Conservation (phyloP, 805 yeast species). For the Cyberlindnera subsufficiens region DNA sequence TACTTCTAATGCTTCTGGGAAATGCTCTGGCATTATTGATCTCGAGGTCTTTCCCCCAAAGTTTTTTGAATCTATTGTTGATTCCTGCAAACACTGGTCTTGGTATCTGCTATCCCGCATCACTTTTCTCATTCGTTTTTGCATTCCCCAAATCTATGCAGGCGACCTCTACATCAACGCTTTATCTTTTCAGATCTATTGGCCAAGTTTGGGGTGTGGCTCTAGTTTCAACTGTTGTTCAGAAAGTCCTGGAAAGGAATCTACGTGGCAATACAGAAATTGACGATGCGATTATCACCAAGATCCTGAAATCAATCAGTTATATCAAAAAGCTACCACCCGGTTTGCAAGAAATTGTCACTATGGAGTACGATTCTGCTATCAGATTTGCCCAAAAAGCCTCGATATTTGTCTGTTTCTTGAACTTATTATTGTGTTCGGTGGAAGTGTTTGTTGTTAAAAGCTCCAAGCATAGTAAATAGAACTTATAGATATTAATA, state of each 20-base stretch:
- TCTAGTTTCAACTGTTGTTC: slow-evolving; percentile 21
- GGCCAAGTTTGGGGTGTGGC: slow-evolving; percentile 62
- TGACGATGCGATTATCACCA: slow-evolving; percentile 4
- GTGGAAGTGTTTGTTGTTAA: slow-evolving; percentile 1
- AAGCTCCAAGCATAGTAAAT: not conserved
- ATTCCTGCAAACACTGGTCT: slow-evolving; percentile 44
- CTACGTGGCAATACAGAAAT: slow-evolving; percentile 8
- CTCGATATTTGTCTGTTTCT: slow-evolving; percentile 4
- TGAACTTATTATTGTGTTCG: slow-evolving; percentile 7
- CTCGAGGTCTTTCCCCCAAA: slow-evolving; percentile 28
- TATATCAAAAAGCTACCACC: slow-evolving; percentile 12
- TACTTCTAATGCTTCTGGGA: slow-evolving; percentile 31
- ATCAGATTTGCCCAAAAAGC: slow-evolving; percentile 13
- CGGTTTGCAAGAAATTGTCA: slow-evolving; percentile 5
- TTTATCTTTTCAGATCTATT: slow-evolving; percentile 56
- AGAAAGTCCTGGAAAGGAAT: slow-evolving; percentile 7
- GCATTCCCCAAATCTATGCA: slow-evolving; percentile 59
- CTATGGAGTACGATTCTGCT: slow-evolving; percentile 8
- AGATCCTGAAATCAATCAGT: slow-evolving; percentile 12
- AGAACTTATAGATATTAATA: too few species aligned
- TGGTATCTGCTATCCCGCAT: slow-evolving; percentile 55
- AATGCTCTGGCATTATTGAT: slow-evolving; percentile 32
- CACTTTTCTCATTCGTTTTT: slow-evolving; percentile 60
- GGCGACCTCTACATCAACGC: slow-evolving; percentile 58
- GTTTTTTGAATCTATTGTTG: slow-evolving; percentile 32